Percentiles rank a stretch among this genome's conserved stretches.
Conservation (phyloP, 2,329 filamentous ascomycete genomes). For the Cercospora beticola region DNA sequence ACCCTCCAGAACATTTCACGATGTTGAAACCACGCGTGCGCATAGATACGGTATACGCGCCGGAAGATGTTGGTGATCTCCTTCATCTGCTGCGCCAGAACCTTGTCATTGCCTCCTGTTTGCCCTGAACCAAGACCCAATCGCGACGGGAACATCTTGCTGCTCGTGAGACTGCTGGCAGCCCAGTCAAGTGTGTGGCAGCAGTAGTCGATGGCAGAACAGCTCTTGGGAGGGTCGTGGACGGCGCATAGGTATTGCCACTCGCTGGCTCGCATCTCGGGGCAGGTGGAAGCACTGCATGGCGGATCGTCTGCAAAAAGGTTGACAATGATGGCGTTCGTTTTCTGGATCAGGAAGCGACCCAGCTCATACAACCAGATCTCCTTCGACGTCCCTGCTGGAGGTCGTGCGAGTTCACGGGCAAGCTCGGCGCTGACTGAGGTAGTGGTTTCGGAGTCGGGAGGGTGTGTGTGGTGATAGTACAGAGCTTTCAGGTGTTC, state of each 20-base stretch:
- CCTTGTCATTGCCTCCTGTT: slow-evolving; percentile 35
- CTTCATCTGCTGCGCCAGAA: slow-evolving; percentile 62
- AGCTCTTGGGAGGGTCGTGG: slow-evolving; percentile 93
- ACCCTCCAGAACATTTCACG: slow-evolving; percentile 92
- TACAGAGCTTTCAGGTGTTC: slow-evolving; percentile 94
- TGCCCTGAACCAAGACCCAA: slow-evolving; percentile 56
- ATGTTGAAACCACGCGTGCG: slow-evolving; percentile 98
- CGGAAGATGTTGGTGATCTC: slow-evolving; percentile 95
- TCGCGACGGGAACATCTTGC: slow-evolving; percentile 91
- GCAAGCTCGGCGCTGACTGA: slow-evolving; percentile 77
- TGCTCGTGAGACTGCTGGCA: slow-evolving; percentile 87
- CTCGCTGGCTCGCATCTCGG: slow-evolving; percentile 97
- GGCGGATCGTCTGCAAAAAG: slow-evolving; percentile 89
- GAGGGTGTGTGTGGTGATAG: slow-evolving; percentile 72
- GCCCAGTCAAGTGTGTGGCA: slow-evolving; percentile 99
- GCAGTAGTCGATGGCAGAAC: slow-evolving; percentile 98
- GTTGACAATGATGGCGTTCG: slow-evolving; percentile 86
- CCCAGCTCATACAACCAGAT: slow-evolving; percentile 98
- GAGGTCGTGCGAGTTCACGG: slow-evolving; percentile 72
- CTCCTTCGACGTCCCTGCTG: slow-evolving; percentile 76
- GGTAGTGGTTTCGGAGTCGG: slow-evolving; percentile 70
- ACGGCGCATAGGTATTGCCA: slow-evolving; percentile 99
- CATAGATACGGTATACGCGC: slow-evolving; percentile 92
- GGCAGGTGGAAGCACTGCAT: slow-evolving; percentile 85
- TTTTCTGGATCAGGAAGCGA: slow-evolving; percentile 91